Evolutionary conservation across 306 rosid species (phyloP), one percentile per base, ranked within the genome.

Genomic region (Arachis hypogaea): DNA sequence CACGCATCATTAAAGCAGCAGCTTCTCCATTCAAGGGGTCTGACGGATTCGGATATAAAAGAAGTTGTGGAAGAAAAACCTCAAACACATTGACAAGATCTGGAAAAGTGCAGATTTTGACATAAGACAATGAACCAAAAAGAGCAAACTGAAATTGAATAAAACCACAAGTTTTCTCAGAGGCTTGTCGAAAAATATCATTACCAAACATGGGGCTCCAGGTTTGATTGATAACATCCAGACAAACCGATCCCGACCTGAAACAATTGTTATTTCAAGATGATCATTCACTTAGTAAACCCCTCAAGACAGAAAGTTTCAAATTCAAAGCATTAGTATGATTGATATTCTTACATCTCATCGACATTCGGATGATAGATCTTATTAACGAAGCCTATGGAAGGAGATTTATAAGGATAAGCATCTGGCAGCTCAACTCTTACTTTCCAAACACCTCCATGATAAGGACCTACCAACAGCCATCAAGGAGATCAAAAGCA

Each of bases 201-300:
- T 75, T 80, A 86, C 89, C 89, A 59, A 77, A 86, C 89, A 86
- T 86, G 71, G 89, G 89, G 73, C 89, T 86, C 89, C 89, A 86
- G 64, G 82, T 83, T 78, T 86, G 89, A 74, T 86, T 86, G 76
- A 86, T 86, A 51, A 83, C 89, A 83, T 86, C 89, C 49, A 86
- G 82, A 81, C 89, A 86, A 78, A 86, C 85, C n/a, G 87, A 83
- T 74, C 89, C 89, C 12, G 89, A 83, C 89, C 89, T 86, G 87
- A 75, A 83, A 67, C 51, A 44, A 51, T 46, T 7, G 40, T 59
- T 2, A 75, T 57, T 66, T 49, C 38, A 80, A 68, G 6, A 66
- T 18, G 66, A 58, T 14, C 70, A 67, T 30, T 54, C 59, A 36
- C 63, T 56, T 44, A 33, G 4, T 33, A 33, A 33, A 33, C 38